Base-by-base conservation (phyloP, 2,329 filamentous ascomycete genomes). In the Claviceps sp. region DNA sequence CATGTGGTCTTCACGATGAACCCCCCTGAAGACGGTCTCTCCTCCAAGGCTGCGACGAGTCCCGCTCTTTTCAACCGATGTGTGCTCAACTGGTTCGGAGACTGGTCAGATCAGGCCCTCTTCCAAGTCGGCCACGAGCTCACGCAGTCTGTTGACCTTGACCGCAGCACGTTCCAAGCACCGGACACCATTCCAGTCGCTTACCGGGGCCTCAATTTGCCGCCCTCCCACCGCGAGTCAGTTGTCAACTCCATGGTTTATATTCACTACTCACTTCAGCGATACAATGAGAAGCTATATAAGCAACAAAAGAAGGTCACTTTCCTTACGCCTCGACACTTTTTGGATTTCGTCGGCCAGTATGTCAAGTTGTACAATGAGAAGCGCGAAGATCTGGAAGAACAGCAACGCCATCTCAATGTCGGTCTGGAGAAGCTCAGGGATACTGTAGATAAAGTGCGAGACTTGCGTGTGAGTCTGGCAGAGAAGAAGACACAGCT, bases 1-100 rank as follows among this genome's bases (percentile, higher is more conserved):
- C 93, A 99, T 62, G 93, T 99, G 47, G 93, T 99, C 22, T 98
- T 99, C 68, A 99, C 93, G 3, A 99, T 99, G 93, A 99, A 99
- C 68, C 93, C 93, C 14, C 94, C 93, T 0, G 88, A 96, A 64
- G 93, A 93, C 60, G 91, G 93, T 0, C 73, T 99, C 8, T 93
- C 88, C 1, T 95, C 89, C 36, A 97, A 96, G 73, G 93, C 93
- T 52, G 94, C 93, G 29, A 98, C 94, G 3, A 96, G 89, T 78
- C 93, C 93, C 54, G 93, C 93, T 42, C 72, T 99, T 62, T 99
- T 99, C 84, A 99, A 99, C 74, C 85, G 93, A 77, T 99, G 93
- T 65, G 93, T 99, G 47, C 83, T 99, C 60, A 98, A 99, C 71
- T 99, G 93, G 93, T 96, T 98, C 66, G 93, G 93, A 57, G 93